Evolutionary conservation across 2,329 filamentous ascomycete species (phyloP), one percentile per base, ranked within the genome.

Genomic region (Neurospora sp.): DNA sequence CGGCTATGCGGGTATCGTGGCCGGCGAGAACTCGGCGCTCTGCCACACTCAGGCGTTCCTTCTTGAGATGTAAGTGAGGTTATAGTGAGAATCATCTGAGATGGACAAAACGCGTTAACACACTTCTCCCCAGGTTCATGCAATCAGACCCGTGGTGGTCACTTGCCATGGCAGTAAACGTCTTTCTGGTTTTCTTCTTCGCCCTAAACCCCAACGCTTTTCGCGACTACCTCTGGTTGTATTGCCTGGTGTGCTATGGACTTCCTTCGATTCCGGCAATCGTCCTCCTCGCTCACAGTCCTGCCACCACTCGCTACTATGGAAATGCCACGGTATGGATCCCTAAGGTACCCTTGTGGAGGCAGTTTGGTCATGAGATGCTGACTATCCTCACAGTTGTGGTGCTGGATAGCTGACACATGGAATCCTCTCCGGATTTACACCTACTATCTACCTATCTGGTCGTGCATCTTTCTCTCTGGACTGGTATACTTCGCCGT

Each of bases 151-250:
- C 89, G 0, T 85, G 91, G 81, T 93, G 89, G 91, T 91, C 91
- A 0, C 86, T 93, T 69, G 90, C 90, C 73, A 95, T 96, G 92
- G 91, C 92, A 3, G 83, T 90, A 76, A 96, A 95, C 76, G 92
- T 95, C 72, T 92, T 91, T 75, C 84, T 94, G 68, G 86, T 88
- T 70, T 88, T 88, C 77, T 88, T 88, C 79, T 85, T 84, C 73
- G 82, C 84, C n/a, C 83, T 84, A 66, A 87, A 83, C 66, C 86
- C 86, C 0, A 89, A 89, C 8, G 89, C 91, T 68, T 93, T 93
- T 76, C 85, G 86, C n/a, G 85, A 86, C 66, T 91, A 91, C 77
- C 86, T 90, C 75, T 92, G 89, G 85, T 83, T 88, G 67, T 95
- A 95, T 77, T 84, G 89, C 43, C 68, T 89, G 1, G 80, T 89